These are phyloP conservation scores for Verruconis gallopava DNA, from an alignment of 2,329 filamentous ascomycete species.

Conservation along the genomic window DNA sequence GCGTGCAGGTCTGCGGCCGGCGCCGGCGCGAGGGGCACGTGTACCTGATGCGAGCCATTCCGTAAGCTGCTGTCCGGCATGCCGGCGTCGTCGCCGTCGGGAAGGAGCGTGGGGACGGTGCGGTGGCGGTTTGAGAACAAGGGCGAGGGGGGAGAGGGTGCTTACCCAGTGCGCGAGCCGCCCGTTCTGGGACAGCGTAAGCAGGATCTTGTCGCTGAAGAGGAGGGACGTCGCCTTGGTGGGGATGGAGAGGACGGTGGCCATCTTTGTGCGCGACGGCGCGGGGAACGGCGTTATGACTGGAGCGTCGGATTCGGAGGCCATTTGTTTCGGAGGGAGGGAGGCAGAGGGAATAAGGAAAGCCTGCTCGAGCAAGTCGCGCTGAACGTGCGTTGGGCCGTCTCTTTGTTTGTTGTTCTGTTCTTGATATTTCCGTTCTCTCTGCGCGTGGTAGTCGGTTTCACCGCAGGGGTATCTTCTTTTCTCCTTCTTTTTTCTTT, in stretches of 20 bases:
- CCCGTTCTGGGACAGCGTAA: constrained; percentile 79
- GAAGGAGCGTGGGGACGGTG: constrained; percentile 20
- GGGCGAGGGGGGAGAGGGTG: constrained; percentile 11
- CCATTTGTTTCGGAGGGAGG: background rate
- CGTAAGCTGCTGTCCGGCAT: constrained; percentile 16
- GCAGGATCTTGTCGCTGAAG: constrained; percentile 81
- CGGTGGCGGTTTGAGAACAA: constrained; percentile 12
- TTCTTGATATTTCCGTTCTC: no score
- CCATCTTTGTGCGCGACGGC: constrained; percentile 34
- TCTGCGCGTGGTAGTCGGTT: no score
- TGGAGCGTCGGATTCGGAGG: background rate
- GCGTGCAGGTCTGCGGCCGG: constrained; percentile 48
- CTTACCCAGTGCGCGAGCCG: constrained; percentile 82
- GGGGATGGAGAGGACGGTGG: constrained; percentile 23
- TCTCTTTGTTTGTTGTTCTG: no score
- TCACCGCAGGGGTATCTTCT: no score
- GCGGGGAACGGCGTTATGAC: constrained; percentile 52
- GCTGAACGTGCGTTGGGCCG: no score
- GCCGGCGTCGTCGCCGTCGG: constrained; percentile 11
- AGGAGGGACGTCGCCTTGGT: constrained; percentile 62
- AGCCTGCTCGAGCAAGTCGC: no score
- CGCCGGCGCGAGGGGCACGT: constrained; percentile 59
- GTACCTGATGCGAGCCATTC: constrained; percentile 50
- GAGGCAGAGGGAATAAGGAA: no score
- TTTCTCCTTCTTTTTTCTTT: no score